Evolutionary conservation across 306 rosid genomes (phyloP).

Genomic region (Citrullus colocynthis): DNA sequence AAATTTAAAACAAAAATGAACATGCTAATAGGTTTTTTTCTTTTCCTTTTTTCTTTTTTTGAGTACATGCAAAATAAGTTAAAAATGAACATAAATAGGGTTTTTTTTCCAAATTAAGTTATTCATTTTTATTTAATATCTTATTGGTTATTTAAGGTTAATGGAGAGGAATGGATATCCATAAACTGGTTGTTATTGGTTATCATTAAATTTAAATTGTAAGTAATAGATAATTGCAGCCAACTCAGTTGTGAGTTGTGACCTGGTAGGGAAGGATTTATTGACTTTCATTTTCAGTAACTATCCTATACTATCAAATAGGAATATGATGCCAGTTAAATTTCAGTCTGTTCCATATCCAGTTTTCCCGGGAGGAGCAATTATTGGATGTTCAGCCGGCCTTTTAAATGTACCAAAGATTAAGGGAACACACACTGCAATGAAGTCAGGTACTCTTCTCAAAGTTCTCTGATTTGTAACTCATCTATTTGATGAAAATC

Average conservation of each 20-base stretch:
- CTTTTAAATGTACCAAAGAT: conserved; percentile 89
- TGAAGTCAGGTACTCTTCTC: conserved; percentile 67
- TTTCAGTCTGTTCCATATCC: conserved; percentile 99
- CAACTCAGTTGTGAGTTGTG: not conserved
- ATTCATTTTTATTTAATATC: not conserved
- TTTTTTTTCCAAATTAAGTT: not conserved
- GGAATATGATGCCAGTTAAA: conserved; percentile 61
- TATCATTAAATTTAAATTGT: not conserved
- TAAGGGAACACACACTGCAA: conserved; percentile 91
- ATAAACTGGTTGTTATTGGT: not conserved
- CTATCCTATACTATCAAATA: conserved; percentile 13
- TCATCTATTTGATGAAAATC: not conserved
- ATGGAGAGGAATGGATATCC: not conserved
- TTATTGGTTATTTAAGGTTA: not conserved
- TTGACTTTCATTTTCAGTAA: not conserved
- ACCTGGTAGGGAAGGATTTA: not conserved
- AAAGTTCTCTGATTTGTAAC: not conserved
- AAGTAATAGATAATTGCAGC: not conserved
- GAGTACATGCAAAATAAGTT: not conserved
- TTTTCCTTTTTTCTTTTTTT: not conserved
- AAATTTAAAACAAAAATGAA: not conserved
- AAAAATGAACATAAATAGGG: too few species aligned
- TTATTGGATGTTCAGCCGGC: conserved; percentile 94
- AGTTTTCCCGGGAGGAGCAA: conserved; percentile 96
- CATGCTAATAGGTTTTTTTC: too few species aligned